These are phyloP conservation scores for Auriscalpium orientale DNA, from an alignment of 768 basidiomycete genomes.

Conservation along the genomic window DNA sequence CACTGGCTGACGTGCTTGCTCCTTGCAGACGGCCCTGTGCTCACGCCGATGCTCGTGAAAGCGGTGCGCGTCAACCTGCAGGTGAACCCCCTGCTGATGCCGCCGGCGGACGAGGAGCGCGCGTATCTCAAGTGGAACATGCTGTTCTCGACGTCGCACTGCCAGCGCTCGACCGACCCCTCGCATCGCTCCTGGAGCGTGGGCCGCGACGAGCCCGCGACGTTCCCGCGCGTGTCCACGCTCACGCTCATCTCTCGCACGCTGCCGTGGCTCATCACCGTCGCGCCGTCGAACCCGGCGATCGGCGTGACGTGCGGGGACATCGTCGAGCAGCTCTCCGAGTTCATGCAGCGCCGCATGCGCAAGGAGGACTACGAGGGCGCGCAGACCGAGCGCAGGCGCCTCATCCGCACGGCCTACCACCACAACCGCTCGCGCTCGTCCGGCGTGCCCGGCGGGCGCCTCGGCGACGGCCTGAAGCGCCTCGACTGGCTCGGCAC, in stretches of 20 bases:
- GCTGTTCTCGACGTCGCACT: slow-evolving; percentile 54
- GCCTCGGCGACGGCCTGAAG: slow-evolving; percentile 53
- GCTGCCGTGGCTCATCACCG: slow-evolving; percentile 50
- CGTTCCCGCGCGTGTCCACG: slow-evolving; percentile 50
- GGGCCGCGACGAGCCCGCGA: slow-evolving; percentile 59
- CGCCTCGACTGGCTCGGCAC: slow-evolving; percentile 59
- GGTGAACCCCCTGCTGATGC: slow-evolving; percentile 57
- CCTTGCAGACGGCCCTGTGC: slow-evolving; percentile 56
- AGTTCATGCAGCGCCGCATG: slow-evolving; percentile 43
- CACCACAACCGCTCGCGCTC: slow-evolving; percentile 58
- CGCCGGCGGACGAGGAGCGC: slow-evolving; percentile 32
- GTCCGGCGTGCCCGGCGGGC: slow-evolving; percentile 61
- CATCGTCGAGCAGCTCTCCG: slow-evolving; percentile 47
- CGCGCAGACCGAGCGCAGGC: slow-evolving; percentile 29
- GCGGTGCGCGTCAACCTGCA: slow-evolving; percentile 39
- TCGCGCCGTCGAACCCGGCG: slow-evolving; percentile 34
- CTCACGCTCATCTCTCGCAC: slow-evolving; percentile 44
- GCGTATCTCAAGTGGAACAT: slow-evolving; percentile 69
- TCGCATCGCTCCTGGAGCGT: slow-evolving; percentile 55
- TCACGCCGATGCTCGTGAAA: slow-evolving; percentile 50
- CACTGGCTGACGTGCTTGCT: background rate
- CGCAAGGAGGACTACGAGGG: slow-evolving; percentile 45
- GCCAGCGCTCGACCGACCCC: slow-evolving; percentile 56
- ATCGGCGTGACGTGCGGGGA: slow-evolving; percentile 66
- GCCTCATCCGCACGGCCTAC: slow-evolving; percentile 45